These are phyloP conservation scores for Luffa aegyptiaca DNA, from an alignment of 306 rosid genomes.

Conservation along the genomic window DNA sequence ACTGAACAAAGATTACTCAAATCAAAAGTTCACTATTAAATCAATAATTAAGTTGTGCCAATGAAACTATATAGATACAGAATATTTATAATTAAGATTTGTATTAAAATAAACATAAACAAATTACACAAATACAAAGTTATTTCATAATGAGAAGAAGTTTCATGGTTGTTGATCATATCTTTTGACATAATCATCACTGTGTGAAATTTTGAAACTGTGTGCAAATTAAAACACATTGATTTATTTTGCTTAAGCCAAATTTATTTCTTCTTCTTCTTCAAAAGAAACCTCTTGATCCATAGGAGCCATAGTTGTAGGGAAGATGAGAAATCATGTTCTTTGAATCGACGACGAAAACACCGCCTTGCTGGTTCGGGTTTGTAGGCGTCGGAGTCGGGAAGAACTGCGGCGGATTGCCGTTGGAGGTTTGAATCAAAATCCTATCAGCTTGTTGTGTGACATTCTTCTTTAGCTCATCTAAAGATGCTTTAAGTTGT, in stretches of 20 bases:
- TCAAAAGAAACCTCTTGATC: slow-evolving; percentile 21
- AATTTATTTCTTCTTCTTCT: neutral
- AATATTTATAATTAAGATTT: neutral
- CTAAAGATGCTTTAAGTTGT: slow-evolving; percentile 15
- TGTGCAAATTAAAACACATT: neutral
- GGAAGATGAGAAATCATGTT: slow-evolving; percentile 8
- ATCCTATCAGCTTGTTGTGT: slow-evolving; percentile 21
- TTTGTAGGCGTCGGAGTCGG: neutral
- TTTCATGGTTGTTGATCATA: neutral
- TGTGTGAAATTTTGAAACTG: neutral
- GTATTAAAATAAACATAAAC: neutral
- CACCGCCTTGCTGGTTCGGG: neutral
- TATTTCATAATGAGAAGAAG: neutral
- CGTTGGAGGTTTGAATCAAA: slow-evolving; percentile 17
- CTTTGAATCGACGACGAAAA: slow-evolving; percentile 2
- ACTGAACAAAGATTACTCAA: neutral
- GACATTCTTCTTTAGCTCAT: slow-evolving; percentile 28
- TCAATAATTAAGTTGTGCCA: neutral
- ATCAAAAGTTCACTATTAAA: neutral
- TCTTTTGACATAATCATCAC: neutral
- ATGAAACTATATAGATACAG: neutral
- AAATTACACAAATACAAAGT: neutral
- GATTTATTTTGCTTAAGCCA: neutral
- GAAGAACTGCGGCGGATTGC: slow-evolving; percentile 1
- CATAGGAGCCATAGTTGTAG: slow-evolving; percentile 10